Base-by-base conservation (phyloP, 2,329 filamentous ascomycete species). In the Clathrospora elynae region DNA sequence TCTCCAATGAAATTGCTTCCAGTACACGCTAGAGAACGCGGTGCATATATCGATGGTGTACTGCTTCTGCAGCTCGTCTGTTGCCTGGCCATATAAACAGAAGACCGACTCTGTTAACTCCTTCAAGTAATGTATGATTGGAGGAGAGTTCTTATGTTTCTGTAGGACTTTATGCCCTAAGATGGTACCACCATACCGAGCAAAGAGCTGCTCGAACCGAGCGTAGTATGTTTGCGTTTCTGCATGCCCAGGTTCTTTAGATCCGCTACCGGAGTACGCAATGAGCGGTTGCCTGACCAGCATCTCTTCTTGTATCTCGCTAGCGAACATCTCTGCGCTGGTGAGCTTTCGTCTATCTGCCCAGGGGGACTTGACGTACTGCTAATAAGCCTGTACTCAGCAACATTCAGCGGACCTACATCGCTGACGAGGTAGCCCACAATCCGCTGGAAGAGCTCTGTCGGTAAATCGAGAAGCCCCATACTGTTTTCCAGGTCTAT, bases 191-290 rank as follows among this genome's bases (percentile, higher is more conserved):
- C 39, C 39, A 24, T 42, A 25, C 18, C 35, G 31, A 7, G 32
- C 20, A 23, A 42, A 42, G 6, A 42, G 32, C n/a, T 35, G 29
- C 14, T 31, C 32, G 22, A 42, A 42, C 7, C 39, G 32, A 10
- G 32, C 19, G n/a, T 35, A 24, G 12, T 42, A 31, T 14, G 18
- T 30, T n/a, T 1, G 31, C 31, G 11, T 12, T 13, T 14, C 18
- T 5, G 23, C 13, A 8, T 24, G 25, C 17, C 18, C 10, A 13
- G 12, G 4, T 34, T 22, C 5, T 2, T 20, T 25, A 6, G 14
- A 17, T 7, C 19, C 12, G 11, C 35, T 17, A 20, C 19, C n/a
- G 4, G 39, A 35, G 16, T 30, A 42, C 2, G 14, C 32, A 6
- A 31, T 18, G 16, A 42, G 39, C 16, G 25, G 39, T 9, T 31